Percentiles rank a stretch among this genome's conserved stretches.
Evolutionary conservation across 202 grass and related monocot species (phyloP).

Genomic region (Brachypodium distachyon): DNA sequence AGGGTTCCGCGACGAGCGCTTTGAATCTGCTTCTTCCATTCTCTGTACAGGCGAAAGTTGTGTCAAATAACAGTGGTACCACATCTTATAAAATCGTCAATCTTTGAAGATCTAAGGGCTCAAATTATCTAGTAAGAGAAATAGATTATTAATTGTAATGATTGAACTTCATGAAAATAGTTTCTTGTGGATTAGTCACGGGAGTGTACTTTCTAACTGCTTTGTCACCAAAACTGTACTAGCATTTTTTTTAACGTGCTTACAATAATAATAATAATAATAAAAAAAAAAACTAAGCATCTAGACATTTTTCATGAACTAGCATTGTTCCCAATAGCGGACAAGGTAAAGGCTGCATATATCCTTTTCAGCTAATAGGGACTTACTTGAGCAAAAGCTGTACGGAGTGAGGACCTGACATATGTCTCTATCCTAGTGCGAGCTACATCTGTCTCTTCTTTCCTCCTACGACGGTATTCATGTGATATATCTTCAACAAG

Average conservation of each 20-base stretch:
- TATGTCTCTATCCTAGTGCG: slow-evolving; percentile 76
- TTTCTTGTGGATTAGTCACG: not conserved
- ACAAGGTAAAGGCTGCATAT: not conserved
- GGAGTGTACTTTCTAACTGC: not conserved
- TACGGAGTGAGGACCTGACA: slow-evolving; percentile 79
- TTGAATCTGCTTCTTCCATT: slow-evolving; percentile 96
- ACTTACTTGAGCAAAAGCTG: slow-evolving; percentile 94
- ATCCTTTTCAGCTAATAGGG: not conserved
- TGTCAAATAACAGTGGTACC: slow-evolving; percentile 12
- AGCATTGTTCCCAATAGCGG: not conserved
- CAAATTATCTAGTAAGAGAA: not conserved
- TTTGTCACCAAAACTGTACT: not conserved
- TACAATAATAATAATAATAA: too few relatives aligned
- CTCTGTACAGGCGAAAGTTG: slow-evolving; percentile 47
- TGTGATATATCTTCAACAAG: slow-evolving; percentile 92
- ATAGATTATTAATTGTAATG: not conserved
- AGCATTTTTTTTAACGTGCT: not conserved
- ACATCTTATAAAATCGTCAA: not conserved
- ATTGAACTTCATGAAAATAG: not conserved
- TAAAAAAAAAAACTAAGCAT: not conserved
- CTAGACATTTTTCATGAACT: not conserved
- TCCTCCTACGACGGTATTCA: slow-evolving; percentile 73
- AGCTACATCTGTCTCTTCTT: slow-evolving; percentile 75
- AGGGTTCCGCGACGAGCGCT: slow-evolving; percentile 59
- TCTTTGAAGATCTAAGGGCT: slow-evolving; percentile 10